phyloP scores from a whole-genome alignment of 768 basidiomycete genomes.

The Amanita phalloides region DNA sequence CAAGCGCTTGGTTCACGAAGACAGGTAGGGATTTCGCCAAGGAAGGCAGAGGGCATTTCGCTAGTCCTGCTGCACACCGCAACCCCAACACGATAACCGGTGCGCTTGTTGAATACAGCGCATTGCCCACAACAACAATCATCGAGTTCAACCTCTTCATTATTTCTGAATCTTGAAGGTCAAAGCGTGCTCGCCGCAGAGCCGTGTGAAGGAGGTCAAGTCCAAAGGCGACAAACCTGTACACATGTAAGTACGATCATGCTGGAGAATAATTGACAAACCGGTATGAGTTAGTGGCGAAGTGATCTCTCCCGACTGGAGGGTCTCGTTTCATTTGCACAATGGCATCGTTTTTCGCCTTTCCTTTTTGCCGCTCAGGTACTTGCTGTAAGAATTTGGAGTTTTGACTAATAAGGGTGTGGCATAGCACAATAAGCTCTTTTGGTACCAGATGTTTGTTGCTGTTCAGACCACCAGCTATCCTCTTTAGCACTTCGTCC shows the following conservation, averaged over 20 bases:
- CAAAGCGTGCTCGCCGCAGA: slow-evolving; percentile 75
- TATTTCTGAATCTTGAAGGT: slow-evolving; percentile 65
- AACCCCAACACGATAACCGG: slow-evolving; percentile 68
- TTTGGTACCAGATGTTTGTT: slow-evolving; percentile 61
- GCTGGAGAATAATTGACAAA: slow-evolving; percentile 18
- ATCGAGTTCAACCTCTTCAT: slow-evolving; percentile 82
- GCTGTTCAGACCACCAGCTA: slow-evolving; percentile 75
- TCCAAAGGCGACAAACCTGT: slow-evolving; percentile 83
- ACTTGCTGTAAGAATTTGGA: slow-evolving; percentile 71
- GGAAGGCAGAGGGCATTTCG: slow-evolving; percentile 74
- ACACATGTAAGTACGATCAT: neutral
- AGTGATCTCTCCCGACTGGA: slow-evolving; percentile 50
- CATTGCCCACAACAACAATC: slow-evolving; percentile 81
- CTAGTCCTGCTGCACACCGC: slow-evolving; percentile 69
- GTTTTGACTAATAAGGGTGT: slow-evolving; percentile 87
- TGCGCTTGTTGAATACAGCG: slow-evolving; percentile 75
- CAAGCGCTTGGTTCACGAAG: slow-evolving; percentile 73
- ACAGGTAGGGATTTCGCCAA: slow-evolving; percentile 71
- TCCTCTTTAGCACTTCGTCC: slow-evolving; percentile 80
- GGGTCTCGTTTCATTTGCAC: slow-evolving; percentile 72
- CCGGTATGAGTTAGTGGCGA: slow-evolving; percentile 83
- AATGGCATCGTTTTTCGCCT: slow-evolving; percentile 43
- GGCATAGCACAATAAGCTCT: slow-evolving; percentile 73
- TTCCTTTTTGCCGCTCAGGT: slow-evolving; percentile 24
- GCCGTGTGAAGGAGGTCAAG: slow-evolving; percentile 87